These are phyloP conservation scores for Hordeum marinum DNA, from an alignment of 176 grass and related monocot genomes.

Conservation along the genomic window DNA sequence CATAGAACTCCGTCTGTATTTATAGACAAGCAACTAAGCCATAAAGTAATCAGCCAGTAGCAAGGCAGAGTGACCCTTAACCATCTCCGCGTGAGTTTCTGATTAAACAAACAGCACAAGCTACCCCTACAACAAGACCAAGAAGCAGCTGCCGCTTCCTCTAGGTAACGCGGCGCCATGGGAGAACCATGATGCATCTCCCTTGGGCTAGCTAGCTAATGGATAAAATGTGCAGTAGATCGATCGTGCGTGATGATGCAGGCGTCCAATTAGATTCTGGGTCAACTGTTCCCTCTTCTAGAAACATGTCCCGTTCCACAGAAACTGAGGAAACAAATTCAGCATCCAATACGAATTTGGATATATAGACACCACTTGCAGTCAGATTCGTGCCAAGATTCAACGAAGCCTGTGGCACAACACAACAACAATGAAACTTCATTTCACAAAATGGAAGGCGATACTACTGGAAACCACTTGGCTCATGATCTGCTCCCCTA, in stretches of 20 bases:
- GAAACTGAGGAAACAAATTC: not conserved
- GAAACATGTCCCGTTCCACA: not conserved
- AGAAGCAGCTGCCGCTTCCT: constrained; percentile 11
- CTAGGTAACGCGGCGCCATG: not conserved
- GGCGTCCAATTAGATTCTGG: not conserved
- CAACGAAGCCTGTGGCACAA: not conserved
- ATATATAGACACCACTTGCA: not conserved
- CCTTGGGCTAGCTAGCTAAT: not conserved
- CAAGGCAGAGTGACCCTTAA: not conserved
- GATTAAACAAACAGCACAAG: constrained; percentile 6
- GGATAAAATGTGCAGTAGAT: not conserved
- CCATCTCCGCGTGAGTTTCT: not conserved
- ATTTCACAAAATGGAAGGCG: no score
- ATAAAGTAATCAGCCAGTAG: constrained; percentile 28
- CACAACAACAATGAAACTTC: no score
- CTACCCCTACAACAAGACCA: not conserved
- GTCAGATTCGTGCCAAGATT: not conserved
- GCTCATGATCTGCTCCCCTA: no score
- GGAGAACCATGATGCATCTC: not conserved
- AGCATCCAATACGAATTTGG: not conserved
- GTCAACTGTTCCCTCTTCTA: not conserved
- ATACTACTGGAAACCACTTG: no score
- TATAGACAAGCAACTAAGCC: constrained; percentile 15
- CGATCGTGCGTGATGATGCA: not conserved
- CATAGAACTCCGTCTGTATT: constrained; percentile 2